Base-by-base conservation (phyloP, 208 protist species). In the Acanthamoeba sp. region DNA sequence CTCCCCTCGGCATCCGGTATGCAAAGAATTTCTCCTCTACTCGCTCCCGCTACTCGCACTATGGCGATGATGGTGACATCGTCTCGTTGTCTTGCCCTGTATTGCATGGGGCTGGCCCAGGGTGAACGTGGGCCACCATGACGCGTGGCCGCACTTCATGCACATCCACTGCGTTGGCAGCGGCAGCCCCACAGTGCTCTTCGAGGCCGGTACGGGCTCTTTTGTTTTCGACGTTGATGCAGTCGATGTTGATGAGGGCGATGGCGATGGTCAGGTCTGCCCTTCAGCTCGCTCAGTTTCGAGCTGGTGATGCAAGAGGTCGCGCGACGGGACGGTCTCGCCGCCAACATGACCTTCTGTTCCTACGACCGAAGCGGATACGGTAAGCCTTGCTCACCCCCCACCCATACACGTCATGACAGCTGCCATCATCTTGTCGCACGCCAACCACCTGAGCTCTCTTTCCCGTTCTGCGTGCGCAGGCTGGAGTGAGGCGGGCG, bases 341-440 rank as follows among this genome's bases (percentile, higher is more conserved):
- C 66, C 7, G 29, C 18, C 32, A 24, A 76, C 66, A 34, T 38
- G 12, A 76, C 66, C 10, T 42, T 76, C 29, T 76, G 66, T 38
- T 16, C 66, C 10, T 76, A 76, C 29, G 66, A 76, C 36, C 66
- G 66, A 24, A 76, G 66, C 36, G 66, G 66, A 20, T 76, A 76
- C 36, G 62, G 62, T 69, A 69, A 69, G 18, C 0, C 62, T 0
- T 20, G 14, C 62, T 69, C 62, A 69, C 7, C 1, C 62, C 29
- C 29, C 7, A 29, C 22, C 14, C 62, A 36, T 22, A 69, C 62
- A 22, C 29, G 55, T 62, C 12, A n/a, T n/a, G n/a, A n/a, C n/a
- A n/a, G n/a, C n/a, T n/a, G n/a, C n/a, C n/a, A n/a, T n/a, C n/a
- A n/a, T n/a, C n/a, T n/a, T n/a, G n/a, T n/a, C n/a, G 14, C 62